phyloP scores from a whole-genome alignment of 352 stramenopile genomes.

The Pythium insidiosum region DNA sequence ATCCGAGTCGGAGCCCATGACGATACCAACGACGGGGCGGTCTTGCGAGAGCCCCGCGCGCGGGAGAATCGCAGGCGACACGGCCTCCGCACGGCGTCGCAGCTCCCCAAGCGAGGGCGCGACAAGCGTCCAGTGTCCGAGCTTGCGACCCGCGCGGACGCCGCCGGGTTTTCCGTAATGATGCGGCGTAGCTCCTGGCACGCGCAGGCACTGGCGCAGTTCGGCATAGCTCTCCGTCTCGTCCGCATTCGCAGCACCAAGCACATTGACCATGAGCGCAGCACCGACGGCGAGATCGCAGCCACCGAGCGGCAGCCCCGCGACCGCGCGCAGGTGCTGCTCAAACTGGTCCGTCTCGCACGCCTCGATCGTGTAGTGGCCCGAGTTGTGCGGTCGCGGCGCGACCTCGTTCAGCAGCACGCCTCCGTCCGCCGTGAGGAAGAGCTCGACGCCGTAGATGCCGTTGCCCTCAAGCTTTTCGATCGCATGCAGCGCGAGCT shows the following conservation, averaged over 20 bases:
- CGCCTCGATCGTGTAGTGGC: constrained; percentile 99
- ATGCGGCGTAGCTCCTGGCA: constrained; percentile 89
- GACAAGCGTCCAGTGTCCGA: constrained; percentile 96
- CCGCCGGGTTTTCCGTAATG: constrained; percentile 95
- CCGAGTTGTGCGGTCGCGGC: constrained; percentile 97
- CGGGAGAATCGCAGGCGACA: constrained; percentile 33
- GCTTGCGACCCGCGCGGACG: constrained; percentile 92
- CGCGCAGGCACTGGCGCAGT: constrained; percentile 44
- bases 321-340: constrained; percentile 95
- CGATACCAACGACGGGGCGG: constrained; percentile 67
- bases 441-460: constrained; percentile 98
- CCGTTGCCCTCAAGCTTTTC: constrained; percentile 75
- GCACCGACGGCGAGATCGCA: constrained; percentile 89
- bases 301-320: constrained; percentile 90
- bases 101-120: constrained; percentile 83
- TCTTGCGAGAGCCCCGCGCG: constrained; percentile 29
- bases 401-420: constrained; percentile 98
- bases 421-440: constrained; percentile 80
- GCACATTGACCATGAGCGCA: constrained; percentile 89
- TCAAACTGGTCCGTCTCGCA: constrained; percentile 98
- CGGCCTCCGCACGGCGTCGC: constrained; percentile 42
- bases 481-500: constrained; percentile 66
- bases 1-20: constrained; percentile 95
- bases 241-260: constrained; percentile 46
- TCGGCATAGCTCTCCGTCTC: constrained; percentile 81